A percentile compares a stretch with the other conserved stretches of the same genome.
Conservation (phyloP, 129 eudicot genomes). For the Centrapalus pauciflorus region DNA sequence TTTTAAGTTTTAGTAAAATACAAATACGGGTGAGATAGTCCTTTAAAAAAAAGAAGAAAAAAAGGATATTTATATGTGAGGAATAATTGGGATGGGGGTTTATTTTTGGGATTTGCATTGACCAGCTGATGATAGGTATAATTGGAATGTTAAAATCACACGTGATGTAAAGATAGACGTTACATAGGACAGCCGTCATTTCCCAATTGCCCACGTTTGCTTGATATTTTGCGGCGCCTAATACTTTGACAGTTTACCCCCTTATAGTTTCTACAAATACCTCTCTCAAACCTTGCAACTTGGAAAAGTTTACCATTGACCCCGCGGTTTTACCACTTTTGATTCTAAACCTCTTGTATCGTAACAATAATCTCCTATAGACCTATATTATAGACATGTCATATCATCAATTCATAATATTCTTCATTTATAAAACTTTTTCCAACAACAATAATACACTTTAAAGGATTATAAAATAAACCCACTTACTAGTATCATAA, state of each 20-base stretch:
- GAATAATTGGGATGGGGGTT: conserved; percentile 3
- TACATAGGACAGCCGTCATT: conserved; percentile 30
- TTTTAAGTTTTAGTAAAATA: no score
- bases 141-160: conserved; percentile 15
- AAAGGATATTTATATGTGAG: no score
- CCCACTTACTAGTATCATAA: no score
- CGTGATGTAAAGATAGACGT: conserved; percentile 27
- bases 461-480: no score
- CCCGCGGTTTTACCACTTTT: no score
- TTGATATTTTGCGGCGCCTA: conserved; percentile 17
- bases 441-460: no score
- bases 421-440: no score
- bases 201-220: conserved; percentile 22
- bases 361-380: no score
- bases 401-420: no score
- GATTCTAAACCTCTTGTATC: no score
- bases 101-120: conserved; percentile 7
- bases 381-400: no score
- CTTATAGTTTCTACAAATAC: neutral
- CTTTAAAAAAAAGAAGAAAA: neutral
- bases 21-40: no score
- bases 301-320: neutral
- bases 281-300: neutral
- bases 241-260: conserved; percentile 2
- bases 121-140: conserved; percentile 5